These are phyloP conservation scores for Naganishia onofrii DNA, from an alignment of 768 basidiomycete species.

Conservation along the genomic window DNA sequence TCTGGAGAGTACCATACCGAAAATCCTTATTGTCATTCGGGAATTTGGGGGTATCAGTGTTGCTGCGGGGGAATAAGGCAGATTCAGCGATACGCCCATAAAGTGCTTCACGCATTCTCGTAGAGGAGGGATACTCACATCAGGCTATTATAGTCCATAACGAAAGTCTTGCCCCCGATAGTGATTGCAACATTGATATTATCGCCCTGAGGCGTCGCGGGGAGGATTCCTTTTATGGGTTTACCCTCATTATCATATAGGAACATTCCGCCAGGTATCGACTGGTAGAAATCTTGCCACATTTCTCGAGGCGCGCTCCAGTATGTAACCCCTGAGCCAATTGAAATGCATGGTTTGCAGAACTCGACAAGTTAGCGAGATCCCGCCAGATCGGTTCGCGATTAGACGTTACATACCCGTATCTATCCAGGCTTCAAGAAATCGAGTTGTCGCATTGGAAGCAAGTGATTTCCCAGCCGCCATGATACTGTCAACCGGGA, in stretches of 20 bases:
- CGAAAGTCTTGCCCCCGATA: slow-evolving; percentile 2
- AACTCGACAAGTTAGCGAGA: too few relatives aligned
- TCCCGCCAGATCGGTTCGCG: too few relatives aligned
- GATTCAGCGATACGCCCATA: not conserved
- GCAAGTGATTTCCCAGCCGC: not conserved
- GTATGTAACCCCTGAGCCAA: slow-evolving; percentile 9
- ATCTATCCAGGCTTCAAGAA: not conserved
- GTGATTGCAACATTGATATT: not conserved
- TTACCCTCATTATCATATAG: not conserved
- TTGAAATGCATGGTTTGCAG: not conserved
- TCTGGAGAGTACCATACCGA: not conserved
- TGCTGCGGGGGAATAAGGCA: not conserved
- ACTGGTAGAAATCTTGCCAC: not conserved
- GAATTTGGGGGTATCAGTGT: not conserved
- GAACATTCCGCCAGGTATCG: slow-evolving; percentile 16
- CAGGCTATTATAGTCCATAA: not conserved
- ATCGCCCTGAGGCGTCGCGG: not conserved
- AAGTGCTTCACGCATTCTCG: not conserved
- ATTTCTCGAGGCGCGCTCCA: not conserved
- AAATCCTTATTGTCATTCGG: not conserved
- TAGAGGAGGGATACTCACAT: not conserved
- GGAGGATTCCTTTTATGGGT: not conserved
- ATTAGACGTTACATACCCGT: not conserved
- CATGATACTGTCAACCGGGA: not conserved
- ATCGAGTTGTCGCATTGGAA: not conserved